Conservation (phyloP, 108 stramenopile species). For the Craspedostauros australis region DNA sequence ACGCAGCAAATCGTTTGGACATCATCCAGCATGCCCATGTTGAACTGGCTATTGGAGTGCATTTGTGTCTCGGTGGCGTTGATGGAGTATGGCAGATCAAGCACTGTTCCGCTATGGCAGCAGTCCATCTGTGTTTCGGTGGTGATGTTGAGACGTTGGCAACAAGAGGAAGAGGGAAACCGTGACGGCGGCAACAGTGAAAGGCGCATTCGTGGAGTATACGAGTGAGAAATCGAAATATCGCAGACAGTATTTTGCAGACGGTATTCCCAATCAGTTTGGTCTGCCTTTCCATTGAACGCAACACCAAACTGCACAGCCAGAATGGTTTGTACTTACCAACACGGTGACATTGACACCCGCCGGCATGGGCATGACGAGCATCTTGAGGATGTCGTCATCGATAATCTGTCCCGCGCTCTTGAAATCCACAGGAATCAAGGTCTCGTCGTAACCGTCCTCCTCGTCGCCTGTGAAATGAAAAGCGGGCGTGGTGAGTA, state of each 20-base stretch:
- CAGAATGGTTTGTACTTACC: constrained; percentile 6
- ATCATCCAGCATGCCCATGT: constrained; percentile 20
- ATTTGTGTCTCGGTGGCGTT: constrained; percentile 50
- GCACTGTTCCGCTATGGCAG: constrained; percentile 75
- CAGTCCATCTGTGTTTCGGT: constrained; percentile 44
- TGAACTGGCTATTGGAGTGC: constrained; percentile 24
- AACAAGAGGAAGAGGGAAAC: constrained; percentile 16
- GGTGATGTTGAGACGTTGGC: background rate
- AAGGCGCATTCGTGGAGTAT: too few species aligned
- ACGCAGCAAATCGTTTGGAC: background rate
- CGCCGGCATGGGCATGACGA: constrained; percentile 66
- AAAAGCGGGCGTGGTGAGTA: background rate
- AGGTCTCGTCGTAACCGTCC: constrained; percentile 77
- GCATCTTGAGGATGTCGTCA: constrained; percentile 69
- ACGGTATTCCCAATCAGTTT: too few species aligned
- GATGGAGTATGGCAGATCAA: constrained; percentile 79
- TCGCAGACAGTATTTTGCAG: too few species aligned
- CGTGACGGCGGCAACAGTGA: too few species aligned
- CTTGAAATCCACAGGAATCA: constrained; percentile 89
- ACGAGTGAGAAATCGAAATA: too few species aligned
- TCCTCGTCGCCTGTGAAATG: constrained; percentile 41
- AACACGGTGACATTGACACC: constrained; percentile 76
- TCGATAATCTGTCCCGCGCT: constrained; percentile 80
- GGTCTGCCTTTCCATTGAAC: too few species aligned
- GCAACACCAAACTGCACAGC: too few species aligned